Evolutionary conservation across 176 grass and related monocot species (phyloP).

Genomic region (Musa troglodytarum): DNA sequence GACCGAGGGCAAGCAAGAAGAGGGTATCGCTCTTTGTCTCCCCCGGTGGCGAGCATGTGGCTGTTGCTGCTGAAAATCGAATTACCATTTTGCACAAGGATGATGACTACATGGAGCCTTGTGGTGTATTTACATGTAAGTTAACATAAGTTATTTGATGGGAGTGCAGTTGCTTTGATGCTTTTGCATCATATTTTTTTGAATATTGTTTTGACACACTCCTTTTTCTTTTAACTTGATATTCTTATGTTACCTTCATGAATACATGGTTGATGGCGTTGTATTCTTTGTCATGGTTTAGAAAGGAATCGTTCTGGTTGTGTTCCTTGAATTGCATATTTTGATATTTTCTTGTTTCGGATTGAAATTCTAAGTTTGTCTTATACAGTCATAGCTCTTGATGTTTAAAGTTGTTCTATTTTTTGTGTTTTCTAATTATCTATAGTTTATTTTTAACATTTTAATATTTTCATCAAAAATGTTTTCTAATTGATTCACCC

Average conservation of each 20-base stretch:
- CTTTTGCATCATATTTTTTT: neutral
- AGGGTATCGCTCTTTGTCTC: slow-evolving; percentile 43
- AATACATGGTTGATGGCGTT: neutral
- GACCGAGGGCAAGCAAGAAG: slow-evolving; percentile 25
- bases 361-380: too few relatives aligned
- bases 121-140: slow-evolving; percentile 56
- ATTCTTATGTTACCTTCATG: neutral
- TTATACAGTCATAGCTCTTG: too few relatives aligned
- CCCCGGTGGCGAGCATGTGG: slow-evolving; percentile 42
- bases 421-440: too few relatives aligned
- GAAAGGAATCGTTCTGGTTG: neutral
- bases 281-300: neutral
- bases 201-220: neutral
- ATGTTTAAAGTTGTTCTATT: too few relatives aligned
- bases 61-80: slow-evolving; percentile 39
- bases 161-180: neutral
- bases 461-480: too few relatives aligned
- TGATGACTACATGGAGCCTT: slow-evolving; percentile 53
- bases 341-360: too few relatives aligned
- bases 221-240: neutral
- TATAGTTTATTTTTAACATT: too few relatives aligned
- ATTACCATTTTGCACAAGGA: slow-evolving; percentile 56
- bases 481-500: too few relatives aligned
- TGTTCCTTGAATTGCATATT: neutral
- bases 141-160: neutral